Evolutionary conservation across 1,284 basidiomycete genomes (phyloP), one percentile per base, ranked within the genome.

Genomic region (Sphagnurus paluster): DNA sequence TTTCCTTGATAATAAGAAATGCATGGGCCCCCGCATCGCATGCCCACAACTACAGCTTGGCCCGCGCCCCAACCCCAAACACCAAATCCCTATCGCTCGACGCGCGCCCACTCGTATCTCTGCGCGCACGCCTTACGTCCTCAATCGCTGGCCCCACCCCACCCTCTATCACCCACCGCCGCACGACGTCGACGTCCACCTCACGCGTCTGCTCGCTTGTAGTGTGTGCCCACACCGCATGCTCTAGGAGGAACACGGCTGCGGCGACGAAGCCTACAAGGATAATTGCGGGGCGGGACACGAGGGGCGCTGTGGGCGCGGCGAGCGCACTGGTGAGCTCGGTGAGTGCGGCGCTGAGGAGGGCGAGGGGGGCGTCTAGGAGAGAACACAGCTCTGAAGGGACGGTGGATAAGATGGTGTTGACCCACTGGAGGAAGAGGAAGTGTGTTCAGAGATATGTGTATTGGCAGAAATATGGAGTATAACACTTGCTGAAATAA

Each of bases 171-270:
- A 79, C 67, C 83, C 84, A 88, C 39, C 81, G 69, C 44, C 58
- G 62, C 55, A 86, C 78, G 2, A 78, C 74, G 34, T 80, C 77
- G 2, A 67, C 52, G 47, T 87, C 82, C 0, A 68, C 59, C 1
- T 68, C 65, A 1, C 49, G 56, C 4, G 67, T 62, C 0, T 58
- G 46, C 44, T 72, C 60, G 2, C 59, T 54, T 8, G 47, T 68
- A 5, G 44, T 60, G 51, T 65, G 52, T 0, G 80, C 73, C 84
- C 84, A 88, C 5, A 75, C 59, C 0, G 80, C 77, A 40, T 89
- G 85, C 57, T 88, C 84, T 5, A 87, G 67, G 21, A 88, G 71
- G 58, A 76, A 79, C 1, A 75, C 39, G 5, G 72, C 67, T 0
- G 79, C 76, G 0, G 80, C 67, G 29, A 77, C 56, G 40, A 78